Conservation (phyloP, 352 stramenopile species). For the Pythium scleroteichum region DNA sequence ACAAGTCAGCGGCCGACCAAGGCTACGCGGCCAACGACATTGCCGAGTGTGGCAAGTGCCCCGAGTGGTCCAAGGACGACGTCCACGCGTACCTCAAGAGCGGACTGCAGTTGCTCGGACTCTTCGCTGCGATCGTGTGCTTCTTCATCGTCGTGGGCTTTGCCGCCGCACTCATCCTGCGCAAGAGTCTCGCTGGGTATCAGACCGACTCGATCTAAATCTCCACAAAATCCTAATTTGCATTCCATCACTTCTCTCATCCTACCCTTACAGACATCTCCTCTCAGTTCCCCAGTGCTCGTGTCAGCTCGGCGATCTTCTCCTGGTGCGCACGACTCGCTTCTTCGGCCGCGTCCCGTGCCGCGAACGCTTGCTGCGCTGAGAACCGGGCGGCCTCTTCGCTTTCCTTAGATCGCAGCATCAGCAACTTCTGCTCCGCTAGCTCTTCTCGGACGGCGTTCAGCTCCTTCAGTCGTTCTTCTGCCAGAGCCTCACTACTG, state of each 20-base stretch:
- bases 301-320: slow-evolving; percentile 35
- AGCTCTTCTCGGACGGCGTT: slow-evolving; percentile 40
- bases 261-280: neutral
- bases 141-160: slow-evolving; percentile 82
- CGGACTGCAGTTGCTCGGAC: slow-evolving; percentile 61
- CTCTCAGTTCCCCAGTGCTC: slow-evolving; percentile 3
- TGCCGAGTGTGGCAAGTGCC: slow-evolving; percentile 68
- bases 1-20: slow-evolving; percentile 52
- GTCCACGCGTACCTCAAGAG: slow-evolving; percentile 68
- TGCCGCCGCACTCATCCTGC: slow-evolving; percentile 63
- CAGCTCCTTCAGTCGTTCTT: slow-evolving; percentile 31
- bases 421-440: slow-evolving; percentile 42
- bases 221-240: neutral
- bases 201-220: slow-evolving; percentile 84
- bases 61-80: slow-evolving; percentile 72
- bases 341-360: slow-evolving; percentile 63
- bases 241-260: neutral
- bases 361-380: slow-evolving; percentile 67
- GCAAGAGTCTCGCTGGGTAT: slow-evolving; percentile 74
- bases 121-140: slow-evolving; percentile 66
- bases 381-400: slow-evolving; percentile 72
- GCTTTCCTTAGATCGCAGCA: slow-evolving; percentile 59
- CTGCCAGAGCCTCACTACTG: slow-evolving; percentile 25
- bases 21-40: slow-evolving; percentile 67
- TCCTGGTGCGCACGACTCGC: slow-evolving; percentile 42